A percentile compares a stretch with the other conserved stretches of the same genome.
These are phyloP conservation scores for Schizothecium vesticola DNA, from an alignment of 495 filamentous ascomycete genomes.

Conservation along the genomic window DNA sequence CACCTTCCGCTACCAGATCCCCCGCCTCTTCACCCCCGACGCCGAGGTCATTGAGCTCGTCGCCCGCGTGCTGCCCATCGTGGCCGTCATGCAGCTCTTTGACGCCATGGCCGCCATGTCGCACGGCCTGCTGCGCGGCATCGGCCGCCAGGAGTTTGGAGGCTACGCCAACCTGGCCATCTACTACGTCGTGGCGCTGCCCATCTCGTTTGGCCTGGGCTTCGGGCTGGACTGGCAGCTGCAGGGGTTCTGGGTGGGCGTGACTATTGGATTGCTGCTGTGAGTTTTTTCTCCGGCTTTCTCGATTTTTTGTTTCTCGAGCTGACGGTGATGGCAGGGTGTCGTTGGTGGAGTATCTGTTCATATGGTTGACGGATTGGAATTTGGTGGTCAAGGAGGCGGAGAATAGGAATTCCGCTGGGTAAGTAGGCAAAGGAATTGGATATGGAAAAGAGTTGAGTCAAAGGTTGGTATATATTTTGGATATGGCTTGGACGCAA, in stretches of 20 bases:
- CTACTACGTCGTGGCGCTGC: slow-evolving; percentile 83
- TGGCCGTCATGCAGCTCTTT: slow-evolving; percentile 82
- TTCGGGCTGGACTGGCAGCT: slow-evolving; percentile 71
- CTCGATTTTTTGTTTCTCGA: not conserved
- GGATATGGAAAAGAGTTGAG: not conserved
- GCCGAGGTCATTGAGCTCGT: slow-evolving; percentile 71
- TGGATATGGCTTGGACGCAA: not conserved
- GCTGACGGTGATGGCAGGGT: slow-evolving; percentile 40
- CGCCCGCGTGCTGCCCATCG: slow-evolving; percentile 65
- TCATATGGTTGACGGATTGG: slow-evolving; percentile 65
- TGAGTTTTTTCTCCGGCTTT: slow-evolving; percentile 24
- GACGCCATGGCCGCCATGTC: slow-evolving; percentile 72
- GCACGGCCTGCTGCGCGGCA: slow-evolving; percentile 77
- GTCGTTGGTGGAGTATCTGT: slow-evolving; percentile 58
- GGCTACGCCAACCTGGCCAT: slow-evolving; percentile 79
- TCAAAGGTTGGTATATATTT: not conserved
- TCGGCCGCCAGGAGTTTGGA: slow-evolving; percentile 81
- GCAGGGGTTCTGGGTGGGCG: slow-evolving; percentile 75
- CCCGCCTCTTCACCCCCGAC: slow-evolving; percentile 74
- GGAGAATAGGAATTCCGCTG: slow-evolving; percentile 56
- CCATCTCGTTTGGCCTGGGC: slow-evolving; percentile 69
- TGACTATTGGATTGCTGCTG: slow-evolving; percentile 62
- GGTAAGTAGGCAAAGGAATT: slow-evolving; percentile 28
- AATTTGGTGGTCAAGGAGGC: slow-evolving; percentile 70
- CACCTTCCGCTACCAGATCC: slow-evolving; percentile 60